Evolutionary conservation across 1,139 yeast species (phyloP), one percentile per base, ranked within the genome.

Genomic region (Yamadazyma pseudoaaseri): DNA sequence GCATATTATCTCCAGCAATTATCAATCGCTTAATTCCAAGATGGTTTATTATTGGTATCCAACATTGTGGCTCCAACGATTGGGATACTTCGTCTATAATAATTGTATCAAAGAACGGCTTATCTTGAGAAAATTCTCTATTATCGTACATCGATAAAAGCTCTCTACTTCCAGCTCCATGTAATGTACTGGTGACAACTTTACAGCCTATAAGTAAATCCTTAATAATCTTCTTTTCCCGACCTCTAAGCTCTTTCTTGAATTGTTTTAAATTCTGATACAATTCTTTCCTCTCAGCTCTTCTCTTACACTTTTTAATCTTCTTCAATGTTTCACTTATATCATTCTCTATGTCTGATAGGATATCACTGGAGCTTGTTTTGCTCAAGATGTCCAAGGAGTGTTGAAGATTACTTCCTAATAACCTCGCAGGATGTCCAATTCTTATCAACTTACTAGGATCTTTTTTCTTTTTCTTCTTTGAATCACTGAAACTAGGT

Each of bases 11-110:
- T 33, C 95, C 95, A 0, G 95, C 94, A 18, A 84, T 73, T 1
- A 90, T 76, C 20, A 90, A 56, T 39, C 80, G 70, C 26, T 72
- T 71, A 24, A 81, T 74, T 4, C 76, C 69, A 24, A 75, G 64
- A 47, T 83, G 86, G 31, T 73, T 73, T 11, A 86, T 65, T n/a
- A 92, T 44, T 0, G 98, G 97, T 20, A 92, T 87, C 97, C 97
- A 90, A 52, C 97, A 89, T 49, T 92, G 96, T 1, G 97, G 96
- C 51, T 92, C 97, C 37, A 90, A 60, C 3, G 97, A 74, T 56
- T 92, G 98, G 0, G 97, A 87, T 0, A 92, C 97, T 58, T 92
- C 98, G 57, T 92, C 98, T 29, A 92, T 89, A 14, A 92, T 85
- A 16, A 92, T 70, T 0, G 95, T 81, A 48, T 86, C 89, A 51